These are phyloP conservation scores for Mycosphaerella sp. DNA, from an alignment of 2,329 filamentous ascomycete genomes.

Conservation along the genomic window DNA sequence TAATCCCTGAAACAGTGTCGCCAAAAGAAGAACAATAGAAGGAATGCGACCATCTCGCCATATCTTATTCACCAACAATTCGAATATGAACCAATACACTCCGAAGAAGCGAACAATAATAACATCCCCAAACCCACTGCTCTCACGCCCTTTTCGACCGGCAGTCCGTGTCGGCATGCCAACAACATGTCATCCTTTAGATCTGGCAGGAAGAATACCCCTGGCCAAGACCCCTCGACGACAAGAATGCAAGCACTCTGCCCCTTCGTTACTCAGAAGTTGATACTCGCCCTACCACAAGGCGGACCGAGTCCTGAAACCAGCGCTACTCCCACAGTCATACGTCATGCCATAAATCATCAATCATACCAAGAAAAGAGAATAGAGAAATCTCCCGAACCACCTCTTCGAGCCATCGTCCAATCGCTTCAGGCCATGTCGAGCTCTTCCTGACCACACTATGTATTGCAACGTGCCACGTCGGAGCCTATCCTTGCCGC, in stretches of 20 bases:
- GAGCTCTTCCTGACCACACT: background rate
- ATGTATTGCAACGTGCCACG: background rate
- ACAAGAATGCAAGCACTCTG: background rate
- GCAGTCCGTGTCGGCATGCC: background rate
- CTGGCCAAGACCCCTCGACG: background rate
- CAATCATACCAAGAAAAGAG: background rate
- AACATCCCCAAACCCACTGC: background rate
- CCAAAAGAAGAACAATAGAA: too few relatives aligned
- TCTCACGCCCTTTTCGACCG: background rate
- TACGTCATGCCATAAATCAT: background rate
- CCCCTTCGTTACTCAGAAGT: too few relatives aligned
- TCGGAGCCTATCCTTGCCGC: constrained; percentile 43
- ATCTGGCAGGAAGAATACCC: background rate
- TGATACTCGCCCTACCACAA: background rate
- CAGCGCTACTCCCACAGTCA: background rate
- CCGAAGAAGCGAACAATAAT: background rate
- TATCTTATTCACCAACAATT: background rate
- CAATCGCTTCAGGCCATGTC: background rate
- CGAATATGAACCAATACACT: background rate
- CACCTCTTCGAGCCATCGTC: background rate
- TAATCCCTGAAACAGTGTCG: too few relatives aligned
- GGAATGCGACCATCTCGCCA: background rate
- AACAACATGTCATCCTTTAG: background rate
- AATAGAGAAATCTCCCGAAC: background rate
- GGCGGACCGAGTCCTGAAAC: background rate